Evolutionary conservation across 495 filamentous ascomycete genomes (phyloP), one percentile per base, ranked within the genome.

Genomic region (Neurospora sp.): DNA sequence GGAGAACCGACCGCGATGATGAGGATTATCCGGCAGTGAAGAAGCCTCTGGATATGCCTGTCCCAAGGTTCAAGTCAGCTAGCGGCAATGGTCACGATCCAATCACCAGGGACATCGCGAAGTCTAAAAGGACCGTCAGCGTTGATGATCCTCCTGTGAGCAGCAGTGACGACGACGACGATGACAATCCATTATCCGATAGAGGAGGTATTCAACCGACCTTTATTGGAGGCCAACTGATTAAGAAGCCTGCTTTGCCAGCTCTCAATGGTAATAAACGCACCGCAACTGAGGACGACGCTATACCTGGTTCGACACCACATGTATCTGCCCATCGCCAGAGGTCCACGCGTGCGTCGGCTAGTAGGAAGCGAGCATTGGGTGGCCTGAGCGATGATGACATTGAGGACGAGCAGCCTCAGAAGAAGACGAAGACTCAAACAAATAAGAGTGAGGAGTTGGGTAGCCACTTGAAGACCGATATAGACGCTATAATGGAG

Each of bases 71-170:
- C 7, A 18, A 4, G n/a, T 46, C 42, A 46, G 16, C 18, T 46
- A 46, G 16, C 42, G 35, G 16, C 35, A 71, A 31, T 40, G 70
- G n/a, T 71, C 40, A 37, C 27, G 27, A 18, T 71, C 20, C 70
- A 31, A 9, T 14, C 35, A 39, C 37, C n/a, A 23, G 10, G 69
- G 27, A 37, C 39, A 14, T 11, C 71, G 8, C 0, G 49, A 70
- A 42, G 2, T 31, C 20, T 2, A 73, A 35, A 37, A 39, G 27
- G 49, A 42, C 70, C 3, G 41, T 71, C 4, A 41, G 18, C 10
- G 66, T 71, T 8, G 72, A 78, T 44, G 74, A 72, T 35, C 76
- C 78, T 8, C 78, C 78, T 20, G 1, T 78, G 40, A 73, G 54
- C 39, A 74, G 72, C 70, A 73, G 74, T 3, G 44, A 42, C 16